Evolutionary conservation across 1,284 basidiomycete species (phyloP).

Genomic region (Bondarzewia mesenterica): DNA sequence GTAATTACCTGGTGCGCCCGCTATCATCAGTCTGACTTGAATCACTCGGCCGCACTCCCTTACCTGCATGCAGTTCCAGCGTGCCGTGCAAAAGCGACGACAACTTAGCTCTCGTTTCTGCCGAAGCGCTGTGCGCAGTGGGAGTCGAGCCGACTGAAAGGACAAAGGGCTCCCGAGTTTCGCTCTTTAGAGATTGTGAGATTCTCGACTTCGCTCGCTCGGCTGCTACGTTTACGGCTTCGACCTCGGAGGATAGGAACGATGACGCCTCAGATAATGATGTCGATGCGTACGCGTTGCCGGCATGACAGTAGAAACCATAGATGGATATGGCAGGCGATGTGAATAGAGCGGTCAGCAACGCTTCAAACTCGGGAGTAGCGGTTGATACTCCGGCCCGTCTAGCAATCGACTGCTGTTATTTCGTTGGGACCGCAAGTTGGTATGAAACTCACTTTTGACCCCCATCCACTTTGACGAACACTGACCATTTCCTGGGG

Average conservation of each 20-base stretch:
- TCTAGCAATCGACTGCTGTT: too few relatives aligned
- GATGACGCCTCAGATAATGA: constrained; percentile 53
- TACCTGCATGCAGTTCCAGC: constrained; percentile 73
- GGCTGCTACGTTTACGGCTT: constrained; percentile 63
- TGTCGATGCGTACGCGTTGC: constrained; percentile 68
- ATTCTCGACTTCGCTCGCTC: constrained; percentile 35
- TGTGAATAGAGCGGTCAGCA: constrained; percentile 43
- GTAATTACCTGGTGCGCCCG: constrained; percentile 58
- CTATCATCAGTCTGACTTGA: constrained; percentile 2
- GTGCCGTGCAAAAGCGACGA: constrained; percentile 44
- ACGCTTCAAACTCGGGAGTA: constrained; percentile 35
- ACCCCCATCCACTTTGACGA: constrained; percentile 78
- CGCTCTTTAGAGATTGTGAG: constrained; percentile 22
- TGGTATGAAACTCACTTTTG: constrained; percentile 48
- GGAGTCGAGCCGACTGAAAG: constrained; percentile 84
- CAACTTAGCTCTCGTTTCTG: constrained; percentile 38
- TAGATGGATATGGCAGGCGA: constrained; percentile 57
- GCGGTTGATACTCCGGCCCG: constrained; percentile 68
- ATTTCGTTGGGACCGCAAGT: too few relatives aligned
- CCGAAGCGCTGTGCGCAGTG: constrained; percentile 68
- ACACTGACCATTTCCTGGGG: constrained; percentile 59
- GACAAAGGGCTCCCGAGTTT: constrained; percentile 40
- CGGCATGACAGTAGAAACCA: constrained; percentile 81
- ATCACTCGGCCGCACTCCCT: neutral
- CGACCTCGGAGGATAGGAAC: constrained; percentile 67